These are phyloP conservation scores for Cryphonectria parasitica DNA, from an alignment of 2,329 filamentous ascomycete genomes.

Conservation along the genomic window DNA sequence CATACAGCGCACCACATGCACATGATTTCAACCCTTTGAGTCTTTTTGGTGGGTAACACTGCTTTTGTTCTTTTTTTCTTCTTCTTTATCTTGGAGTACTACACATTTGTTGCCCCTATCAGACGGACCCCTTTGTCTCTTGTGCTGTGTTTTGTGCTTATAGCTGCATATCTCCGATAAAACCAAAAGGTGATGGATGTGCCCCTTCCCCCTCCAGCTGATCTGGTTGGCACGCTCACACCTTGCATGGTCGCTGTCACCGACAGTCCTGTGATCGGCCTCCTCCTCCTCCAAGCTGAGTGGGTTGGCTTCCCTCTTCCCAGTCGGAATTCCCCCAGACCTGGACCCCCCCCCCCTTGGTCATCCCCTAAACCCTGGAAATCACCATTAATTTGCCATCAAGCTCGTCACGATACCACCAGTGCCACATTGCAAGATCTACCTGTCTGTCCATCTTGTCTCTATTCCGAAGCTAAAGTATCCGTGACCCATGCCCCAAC, in stretches of 20 bases:
- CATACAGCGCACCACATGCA: neutral
- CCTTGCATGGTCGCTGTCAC: conserved; percentile 18
- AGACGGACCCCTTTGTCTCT: neutral
- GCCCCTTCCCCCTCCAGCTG: neutral
- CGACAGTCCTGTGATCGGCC: conserved; percentile 29
- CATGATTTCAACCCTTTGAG: neutral
- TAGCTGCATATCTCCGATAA: neutral
- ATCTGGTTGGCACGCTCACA: conserved; percentile 4
- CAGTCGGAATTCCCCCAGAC: conserved; percentile 13
- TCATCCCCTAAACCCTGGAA: conserved; percentile 27
- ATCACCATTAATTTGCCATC: conserved; percentile 29
- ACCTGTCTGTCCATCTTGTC: neutral
- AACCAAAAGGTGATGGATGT: neutral
- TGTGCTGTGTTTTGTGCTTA: neutral
- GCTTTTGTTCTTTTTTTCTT: neutral
- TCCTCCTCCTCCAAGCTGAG: conserved; percentile 15
- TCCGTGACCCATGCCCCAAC: neutral
- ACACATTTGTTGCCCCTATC: too few relatives aligned
- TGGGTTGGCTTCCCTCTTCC: conserved; percentile 25
- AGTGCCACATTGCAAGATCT: neutral
- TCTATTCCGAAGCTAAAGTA: conserved; percentile 15
- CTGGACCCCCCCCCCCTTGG: conserved; percentile 13
- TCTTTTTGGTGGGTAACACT: neutral
- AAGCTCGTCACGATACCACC: conserved; percentile 20
- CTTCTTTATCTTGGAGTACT: neutral